Evolutionary conservation across 2,329 filamentous ascomycete species (phyloP).

Genomic region (Sclerotinia subarctica): DNA sequence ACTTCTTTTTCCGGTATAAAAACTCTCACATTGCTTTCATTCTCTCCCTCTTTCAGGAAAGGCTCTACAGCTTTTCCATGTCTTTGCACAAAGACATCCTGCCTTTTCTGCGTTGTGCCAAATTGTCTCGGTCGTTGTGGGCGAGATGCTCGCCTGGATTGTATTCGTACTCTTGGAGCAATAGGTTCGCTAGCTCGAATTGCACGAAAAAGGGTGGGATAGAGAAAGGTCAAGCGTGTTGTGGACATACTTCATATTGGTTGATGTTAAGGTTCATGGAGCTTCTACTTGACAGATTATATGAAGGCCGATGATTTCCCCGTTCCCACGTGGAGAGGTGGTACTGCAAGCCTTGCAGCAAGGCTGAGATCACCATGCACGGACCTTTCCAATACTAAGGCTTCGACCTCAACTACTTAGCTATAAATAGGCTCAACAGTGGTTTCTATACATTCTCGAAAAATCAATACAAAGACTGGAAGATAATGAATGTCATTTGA

Average conservation of each 20-base stretch:
- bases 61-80: constrained; percentile 63
- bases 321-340: background rate
- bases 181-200: constrained; percentile 47
- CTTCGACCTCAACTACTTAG: background rate
- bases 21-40: constrained; percentile 26
- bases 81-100: constrained; percentile 50
- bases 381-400: background rate
- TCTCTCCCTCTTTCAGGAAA: constrained; percentile 38
- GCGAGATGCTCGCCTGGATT: constrained; percentile 30
- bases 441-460: too few species aligned
- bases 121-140: constrained; percentile 38
- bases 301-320: background rate
- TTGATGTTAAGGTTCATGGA: background rate
- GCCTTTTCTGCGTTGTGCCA: constrained; percentile 40
- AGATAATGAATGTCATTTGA: too few species aligned
- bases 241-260: constrained; percentile 51
- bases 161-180: constrained; percentile 39
- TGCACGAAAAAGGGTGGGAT: constrained; percentile 62
- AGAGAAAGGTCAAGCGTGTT: constrained; percentile 63
- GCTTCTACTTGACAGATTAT: background rate
- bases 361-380: background rate
- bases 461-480: too few species aligned
- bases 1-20: constrained; percentile 22
- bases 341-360: constrained; percentile 1
- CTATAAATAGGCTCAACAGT: too few species aligned